Evolutionary conservation across 2,329 filamentous ascomycete genomes (phyloP).

Genomic region (Penicillium griseofulvum): DNA sequence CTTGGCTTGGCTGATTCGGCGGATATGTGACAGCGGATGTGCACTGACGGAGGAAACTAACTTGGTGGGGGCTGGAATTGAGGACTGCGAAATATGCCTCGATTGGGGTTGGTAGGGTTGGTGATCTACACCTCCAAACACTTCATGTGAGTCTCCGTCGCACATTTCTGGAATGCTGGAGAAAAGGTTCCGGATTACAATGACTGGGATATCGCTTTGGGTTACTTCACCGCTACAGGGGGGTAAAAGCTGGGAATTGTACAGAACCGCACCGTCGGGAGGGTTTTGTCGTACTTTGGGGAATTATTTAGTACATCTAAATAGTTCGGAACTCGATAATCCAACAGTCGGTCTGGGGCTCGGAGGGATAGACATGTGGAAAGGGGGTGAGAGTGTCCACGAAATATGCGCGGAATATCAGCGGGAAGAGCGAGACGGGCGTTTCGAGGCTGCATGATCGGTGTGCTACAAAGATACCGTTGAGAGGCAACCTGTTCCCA

Average conservation of each 20-base stretch:
- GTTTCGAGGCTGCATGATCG: neutral
- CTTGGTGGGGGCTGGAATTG: conserved; percentile 4
- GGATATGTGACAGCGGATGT: conserved; percentile 22
- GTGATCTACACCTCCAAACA: conserved; percentile 8
- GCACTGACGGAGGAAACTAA: conserved; percentile 10
- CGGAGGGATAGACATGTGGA: neutral
- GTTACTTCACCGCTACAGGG: conserved; percentile 12
- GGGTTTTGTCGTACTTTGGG: neutral
- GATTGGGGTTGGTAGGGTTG: neutral
- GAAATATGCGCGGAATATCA: neutral
- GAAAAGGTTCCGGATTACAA: neutral
- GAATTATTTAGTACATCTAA: neutral
- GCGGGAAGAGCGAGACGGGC: neutral
- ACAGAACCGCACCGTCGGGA: neutral
- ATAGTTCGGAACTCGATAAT: neutral
- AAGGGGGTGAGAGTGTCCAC: neutral
- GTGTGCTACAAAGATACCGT: conserved; percentile 3
- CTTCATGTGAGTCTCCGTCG: conserved; percentile 2
- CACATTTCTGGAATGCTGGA: conserved; percentile 2
- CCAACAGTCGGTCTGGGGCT: neutral
- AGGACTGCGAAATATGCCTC: neutral
- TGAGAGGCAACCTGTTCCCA: conserved; percentile 1
- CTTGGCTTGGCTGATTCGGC: conserved; percentile 3
- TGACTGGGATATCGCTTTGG: neutral
- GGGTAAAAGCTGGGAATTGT: neutral